Base-by-base conservation (phyloP, 805 yeast species). In the Cyberlindnera nakhonratchasimensis region DNA sequence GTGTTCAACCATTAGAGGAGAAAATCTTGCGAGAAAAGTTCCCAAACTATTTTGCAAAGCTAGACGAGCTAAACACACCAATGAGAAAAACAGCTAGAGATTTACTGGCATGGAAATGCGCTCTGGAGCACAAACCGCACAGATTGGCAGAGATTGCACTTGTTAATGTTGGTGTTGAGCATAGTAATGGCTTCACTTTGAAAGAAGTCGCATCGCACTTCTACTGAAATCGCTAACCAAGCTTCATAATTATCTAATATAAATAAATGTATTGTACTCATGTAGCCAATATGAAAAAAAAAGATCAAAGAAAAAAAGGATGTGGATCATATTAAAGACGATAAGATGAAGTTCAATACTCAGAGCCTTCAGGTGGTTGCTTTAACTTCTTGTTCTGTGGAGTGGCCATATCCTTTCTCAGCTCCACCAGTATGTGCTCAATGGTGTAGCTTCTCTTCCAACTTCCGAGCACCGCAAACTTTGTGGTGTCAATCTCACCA, bases 391-490 rank as follows among this genome's bases (percentile, higher is more conserved):
- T 82, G 64, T 93, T 89, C 11, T 80, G 64, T 4, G 91, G 76
- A 17, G 77, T 64, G 2, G 95, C 96, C 98, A 93, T 91, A 52
- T 81, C 86, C 54, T 85, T 85, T 69, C 99, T 78, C 55, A 93
- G 67, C 57, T 90, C 98, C 50, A 90, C 74, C 50, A 93, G 71
- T 7, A 93, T 73, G n/a, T 89, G 85, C 65, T 93, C 99, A 89
- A 93, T 87, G 34, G 90, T 86, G 61, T 83, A 86, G n/a, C 79
- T 72, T 59, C 95, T 75, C 62, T 84, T 88, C 99, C 99, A 93
- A 4, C 40, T 73, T 42, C 76, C 74, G 62, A 93, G 75, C 13
- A 82, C 79, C 29, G 81, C 81, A 52, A 93, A 81, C 50, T 72
- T 71, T 9, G 63, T 47, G 10, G 72, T 58, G 20, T 73, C 67